Conservation (phyloP, 805 yeast genomes). For the Ogataea philodendri region DNA sequence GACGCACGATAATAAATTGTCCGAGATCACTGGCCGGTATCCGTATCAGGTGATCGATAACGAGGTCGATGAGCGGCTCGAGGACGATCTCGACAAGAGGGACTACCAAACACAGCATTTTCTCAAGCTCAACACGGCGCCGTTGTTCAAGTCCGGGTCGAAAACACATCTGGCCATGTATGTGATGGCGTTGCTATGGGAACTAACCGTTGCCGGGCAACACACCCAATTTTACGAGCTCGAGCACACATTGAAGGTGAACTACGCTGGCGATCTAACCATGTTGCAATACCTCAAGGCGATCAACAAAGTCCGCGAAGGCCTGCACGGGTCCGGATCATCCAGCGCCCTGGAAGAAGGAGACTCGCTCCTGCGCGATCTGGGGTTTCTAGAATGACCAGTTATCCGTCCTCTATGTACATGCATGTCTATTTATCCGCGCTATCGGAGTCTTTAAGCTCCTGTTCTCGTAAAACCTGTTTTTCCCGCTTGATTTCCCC, state of each 20-base stretch:
- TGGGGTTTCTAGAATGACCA: constrained; percentile 5
- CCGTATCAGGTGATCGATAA: constrained; percentile 24
- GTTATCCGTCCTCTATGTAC: constrained; percentile 4
- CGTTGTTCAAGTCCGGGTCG: constrained; percentile 33
- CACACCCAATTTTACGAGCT: constrained; percentile 35
- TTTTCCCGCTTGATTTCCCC: constrained; percentile 8
- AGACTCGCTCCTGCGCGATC: constrained; percentile 7
- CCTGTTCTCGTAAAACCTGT: constrained; percentile 3
- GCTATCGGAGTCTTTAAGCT: not conserved
- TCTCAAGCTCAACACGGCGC: constrained; percentile 15
- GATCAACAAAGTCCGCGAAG: constrained; percentile 24
- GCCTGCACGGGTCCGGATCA: constrained; percentile 1
- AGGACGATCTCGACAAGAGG: constrained; percentile 11
- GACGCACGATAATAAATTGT: constrained; percentile 13
- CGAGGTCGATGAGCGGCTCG: constrained; percentile 10
- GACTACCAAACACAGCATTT: constrained; percentile 12
- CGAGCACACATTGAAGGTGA: constrained; percentile 38
- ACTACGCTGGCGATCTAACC: constrained; percentile 47
- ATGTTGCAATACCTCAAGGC: constrained; percentile 37
- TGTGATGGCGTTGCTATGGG: constrained; percentile 42
- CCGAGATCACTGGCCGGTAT: constrained; percentile 14
- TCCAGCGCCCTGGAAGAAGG: constrained; percentile 10
- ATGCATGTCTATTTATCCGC: not conserved
- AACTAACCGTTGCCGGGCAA: constrained; percentile 37
- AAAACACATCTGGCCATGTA: constrained; percentile 41